Percentiles rank a stretch among this genome's conserved stretches.
phyloP scores from a whole-genome alignment of 2,329 filamentous ascomycete species.

The Sarocladium kiliense region DNA sequence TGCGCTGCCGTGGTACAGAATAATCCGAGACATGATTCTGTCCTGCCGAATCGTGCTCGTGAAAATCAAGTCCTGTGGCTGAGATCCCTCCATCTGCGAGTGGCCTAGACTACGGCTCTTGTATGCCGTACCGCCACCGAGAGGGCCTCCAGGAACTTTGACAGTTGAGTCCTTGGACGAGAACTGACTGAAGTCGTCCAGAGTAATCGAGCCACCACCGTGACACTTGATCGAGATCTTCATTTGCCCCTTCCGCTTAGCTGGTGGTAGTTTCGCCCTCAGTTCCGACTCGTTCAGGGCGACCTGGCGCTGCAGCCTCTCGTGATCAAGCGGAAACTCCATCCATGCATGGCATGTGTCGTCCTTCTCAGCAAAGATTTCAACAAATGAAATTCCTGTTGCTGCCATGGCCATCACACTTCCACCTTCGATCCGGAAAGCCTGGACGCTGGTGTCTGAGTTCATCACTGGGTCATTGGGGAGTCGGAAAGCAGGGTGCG shows the following conservation, averaged over 20 bases:
- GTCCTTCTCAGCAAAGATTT: constrained; percentile 77
- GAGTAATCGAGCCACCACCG: constrained; percentile 65
- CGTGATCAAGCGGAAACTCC: constrained; percentile 65
- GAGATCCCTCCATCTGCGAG: constrained; percentile 64
- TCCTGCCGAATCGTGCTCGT: constrained; percentile 62
- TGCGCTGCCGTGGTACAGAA: constrained; percentile 70
- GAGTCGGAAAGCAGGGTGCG: constrained; percentile 83
- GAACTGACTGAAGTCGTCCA: constrained; percentile 71
- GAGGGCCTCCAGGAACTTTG: constrained; percentile 56
- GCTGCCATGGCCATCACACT: constrained; percentile 72
- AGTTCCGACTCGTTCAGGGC: constrained; percentile 71
- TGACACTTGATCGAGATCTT: constrained; percentile 71
- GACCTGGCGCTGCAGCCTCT: constrained; percentile 64
- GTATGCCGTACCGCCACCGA: constrained; percentile 60
- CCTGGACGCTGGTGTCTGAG: constrained; percentile 73
- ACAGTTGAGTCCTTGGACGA: constrained; percentile 66
- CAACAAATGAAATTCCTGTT: constrained; percentile 79
- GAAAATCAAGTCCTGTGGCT: constrained; percentile 69
- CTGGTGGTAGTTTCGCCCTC: constrained; percentile 63
- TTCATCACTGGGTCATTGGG: constrained; percentile 66
- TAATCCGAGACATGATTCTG: constrained; percentile 69
- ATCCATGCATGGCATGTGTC: constrained; percentile 75
- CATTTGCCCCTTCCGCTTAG: constrained; percentile 66
- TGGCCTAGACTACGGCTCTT: constrained; percentile 65
- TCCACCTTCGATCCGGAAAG: constrained; percentile 76